These are phyloP conservation scores for Penium margaritaceum DNA, from an alignment of 139 green algal species.

Conservation along the genomic window DNA sequence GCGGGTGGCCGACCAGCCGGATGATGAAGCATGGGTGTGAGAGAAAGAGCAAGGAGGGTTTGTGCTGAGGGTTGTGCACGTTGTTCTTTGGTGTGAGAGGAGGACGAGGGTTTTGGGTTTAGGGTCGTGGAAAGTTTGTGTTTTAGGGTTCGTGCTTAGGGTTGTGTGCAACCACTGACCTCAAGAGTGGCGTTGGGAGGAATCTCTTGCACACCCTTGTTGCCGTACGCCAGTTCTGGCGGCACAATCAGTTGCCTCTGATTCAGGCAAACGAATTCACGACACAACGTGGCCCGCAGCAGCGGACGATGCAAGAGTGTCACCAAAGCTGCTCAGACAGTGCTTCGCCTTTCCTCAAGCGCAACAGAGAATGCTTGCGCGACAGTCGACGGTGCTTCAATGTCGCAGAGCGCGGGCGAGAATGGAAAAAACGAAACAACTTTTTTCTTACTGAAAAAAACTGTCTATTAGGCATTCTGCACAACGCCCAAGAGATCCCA, in stretches of 20 bases:
- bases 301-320: too few species aligned
- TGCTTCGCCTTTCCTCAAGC: too few species aligned
- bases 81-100: not conserved
- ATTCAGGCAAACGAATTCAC: not conserved
- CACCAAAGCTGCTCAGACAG: too few species aligned
- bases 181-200: constrained; percentile 33
- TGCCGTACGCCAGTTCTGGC: constrained; percentile 40
- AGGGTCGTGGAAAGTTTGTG: too few species aligned
- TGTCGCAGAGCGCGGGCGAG: too few species aligned
- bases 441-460: too few species aligned
- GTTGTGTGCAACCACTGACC: too few species aligned
- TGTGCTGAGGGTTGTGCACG: not conserved
- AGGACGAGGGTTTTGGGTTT: not conserved
- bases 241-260: constrained; percentile 33
- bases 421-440: too few species aligned
- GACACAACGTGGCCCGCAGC: not conserved
- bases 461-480: too few species aligned
- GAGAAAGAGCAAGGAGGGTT: not conserved
- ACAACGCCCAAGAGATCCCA: too few species aligned
- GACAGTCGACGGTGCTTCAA: not conserved
- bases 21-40: not conserved
- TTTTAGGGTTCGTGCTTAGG: too few species aligned
- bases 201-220: constrained; percentile 37
- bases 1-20: not conserved
- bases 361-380: too few species aligned